Evolutionary conservation across 2,329 filamentous ascomycete genomes (phyloP).

Genomic region (Juglanconis sp.): DNA sequence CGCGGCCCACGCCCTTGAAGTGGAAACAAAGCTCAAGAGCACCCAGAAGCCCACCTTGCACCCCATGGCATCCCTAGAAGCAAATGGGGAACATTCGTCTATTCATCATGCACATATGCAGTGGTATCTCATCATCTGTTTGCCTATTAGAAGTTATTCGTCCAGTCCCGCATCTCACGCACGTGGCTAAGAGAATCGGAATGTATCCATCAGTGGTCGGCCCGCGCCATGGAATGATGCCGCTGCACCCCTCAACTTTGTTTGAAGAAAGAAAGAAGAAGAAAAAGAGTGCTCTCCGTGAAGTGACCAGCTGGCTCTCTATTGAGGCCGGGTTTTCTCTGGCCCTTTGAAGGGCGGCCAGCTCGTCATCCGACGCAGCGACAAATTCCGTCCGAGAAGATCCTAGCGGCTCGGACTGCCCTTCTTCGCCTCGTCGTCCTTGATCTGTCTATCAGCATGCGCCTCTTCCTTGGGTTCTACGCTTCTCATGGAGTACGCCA

Average conservation of each 20-base stretch:
- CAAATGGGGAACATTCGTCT: neutral
- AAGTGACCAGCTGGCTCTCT: neutral
- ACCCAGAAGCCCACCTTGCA: too few species aligned
- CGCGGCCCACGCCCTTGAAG: too few species aligned
- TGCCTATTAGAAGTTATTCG: neutral
- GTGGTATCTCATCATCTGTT: neutral
- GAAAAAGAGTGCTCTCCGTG: neutral
- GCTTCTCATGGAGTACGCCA: conserved; percentile 58
- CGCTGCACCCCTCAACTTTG: too few species aligned
- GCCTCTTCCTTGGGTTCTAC: conserved; percentile 24
- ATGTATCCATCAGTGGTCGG: neutral
- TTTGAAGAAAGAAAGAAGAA: neutral
- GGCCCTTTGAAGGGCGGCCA: conserved; percentile 1
- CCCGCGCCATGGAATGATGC: neutral
- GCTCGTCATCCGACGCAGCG: conserved; percentile 1
- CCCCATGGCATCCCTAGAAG: too few species aligned
- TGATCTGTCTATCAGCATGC: conserved; percentile 26
- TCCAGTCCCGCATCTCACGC: neutral
- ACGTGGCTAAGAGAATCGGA: neutral
- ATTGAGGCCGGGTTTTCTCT: neutral
- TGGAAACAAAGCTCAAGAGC: too few species aligned
- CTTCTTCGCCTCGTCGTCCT: conserved; percentile 28
- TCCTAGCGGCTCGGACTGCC: conserved; percentile 8
- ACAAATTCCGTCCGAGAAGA: neutral
- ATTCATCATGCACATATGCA: neutral